These are phyloP conservation scores for Sclerotinia minor DNA, from an alignment of 2,329 filamentous ascomycete species.

Conservation along the genomic window DNA sequence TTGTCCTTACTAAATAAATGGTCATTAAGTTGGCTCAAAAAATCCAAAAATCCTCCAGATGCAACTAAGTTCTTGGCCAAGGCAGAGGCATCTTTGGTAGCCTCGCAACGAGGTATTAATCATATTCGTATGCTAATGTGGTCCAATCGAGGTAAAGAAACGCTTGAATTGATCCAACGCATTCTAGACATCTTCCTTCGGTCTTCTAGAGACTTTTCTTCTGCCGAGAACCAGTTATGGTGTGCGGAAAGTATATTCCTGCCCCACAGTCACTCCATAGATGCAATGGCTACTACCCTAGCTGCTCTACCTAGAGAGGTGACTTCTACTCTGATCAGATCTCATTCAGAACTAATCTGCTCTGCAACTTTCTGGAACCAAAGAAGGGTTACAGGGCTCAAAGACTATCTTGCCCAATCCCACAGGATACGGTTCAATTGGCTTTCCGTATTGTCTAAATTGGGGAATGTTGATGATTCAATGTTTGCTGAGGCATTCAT, in stretches of 20 bases:
- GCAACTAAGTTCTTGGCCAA: not conserved
- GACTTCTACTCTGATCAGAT: constrained; percentile 18
- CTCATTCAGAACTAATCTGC: constrained; percentile 11
- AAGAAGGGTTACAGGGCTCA: not conserved
- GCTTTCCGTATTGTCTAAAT: constrained; percentile 30
- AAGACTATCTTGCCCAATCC: constrained; percentile 10
- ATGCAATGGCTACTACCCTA: constrained; percentile 29
- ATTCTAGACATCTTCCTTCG: not conserved
- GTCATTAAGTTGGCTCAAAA: constrained; percentile 28
- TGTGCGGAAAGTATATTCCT: constrained; percentile 18
- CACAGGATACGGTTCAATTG: constrained; percentile 26
- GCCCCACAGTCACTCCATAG: constrained; percentile 22
- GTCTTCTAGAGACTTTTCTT: not conserved
- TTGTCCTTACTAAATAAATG: constrained; percentile 28
- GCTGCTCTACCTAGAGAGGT: constrained; percentile 21
- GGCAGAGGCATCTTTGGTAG: constrained; percentile 9
- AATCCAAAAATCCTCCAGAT: not conserved
- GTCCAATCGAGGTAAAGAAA: constrained; percentile 1
- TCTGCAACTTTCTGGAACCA: not conserved
- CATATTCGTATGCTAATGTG: not conserved
- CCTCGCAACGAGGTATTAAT: not conserved
- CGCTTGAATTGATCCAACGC: not conserved
- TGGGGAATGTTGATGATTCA: constrained; percentile 22
- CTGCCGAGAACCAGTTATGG: constrained; percentile 13
- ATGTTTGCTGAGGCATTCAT: constrained; percentile 27